phyloP scores from a whole-genome alignment of 2,329 filamentous ascomycete species.

The Trichoderma sp. region DNA sequence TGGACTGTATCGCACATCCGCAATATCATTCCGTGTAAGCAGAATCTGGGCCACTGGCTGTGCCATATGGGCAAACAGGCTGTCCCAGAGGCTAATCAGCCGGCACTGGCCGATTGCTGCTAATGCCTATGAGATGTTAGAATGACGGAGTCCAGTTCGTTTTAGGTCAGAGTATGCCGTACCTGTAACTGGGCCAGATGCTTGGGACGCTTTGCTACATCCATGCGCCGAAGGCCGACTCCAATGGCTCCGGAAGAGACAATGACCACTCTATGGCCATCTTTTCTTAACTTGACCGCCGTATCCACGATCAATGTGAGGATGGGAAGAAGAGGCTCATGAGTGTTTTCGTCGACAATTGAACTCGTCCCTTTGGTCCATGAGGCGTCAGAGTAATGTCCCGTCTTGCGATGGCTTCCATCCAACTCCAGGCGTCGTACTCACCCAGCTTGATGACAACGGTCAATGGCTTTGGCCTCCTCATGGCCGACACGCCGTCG shows the following conservation, averaged over 20 bases:
- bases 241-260: constrained; percentile 98
- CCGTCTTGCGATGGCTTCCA: neutral
- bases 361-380: constrained; percentile 79
- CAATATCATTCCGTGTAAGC: constrained; percentile 92
- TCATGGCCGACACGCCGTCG: constrained; percentile 57
- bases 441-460: constrained; percentile 88
- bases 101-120: constrained; percentile 96
- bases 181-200: constrained; percentile 86
- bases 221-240: constrained; percentile 87
- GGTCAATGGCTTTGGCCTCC: constrained; percentile 53
- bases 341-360: constrained; percentile 95
- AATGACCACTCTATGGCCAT: constrained; percentile 92
- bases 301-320: constrained; percentile 93
- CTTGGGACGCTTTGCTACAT: constrained; percentile 83
- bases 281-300: constrained; percentile 79
- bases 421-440: constrained; percentile 32
- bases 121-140: constrained; percentile 61
- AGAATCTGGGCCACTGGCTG: constrained; percentile 95
- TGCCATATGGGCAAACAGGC: constrained; percentile 80
- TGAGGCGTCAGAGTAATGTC: neutral
- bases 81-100: constrained; percentile 94
- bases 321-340: constrained; percentile 89
- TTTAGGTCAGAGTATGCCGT: constrained; percentile 28
- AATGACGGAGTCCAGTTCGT: neutral
- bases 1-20: constrained; percentile 65